phyloP scores from a whole-genome alignment of 768 basidiomycete species.

The Boletus reticulatus region DNA sequence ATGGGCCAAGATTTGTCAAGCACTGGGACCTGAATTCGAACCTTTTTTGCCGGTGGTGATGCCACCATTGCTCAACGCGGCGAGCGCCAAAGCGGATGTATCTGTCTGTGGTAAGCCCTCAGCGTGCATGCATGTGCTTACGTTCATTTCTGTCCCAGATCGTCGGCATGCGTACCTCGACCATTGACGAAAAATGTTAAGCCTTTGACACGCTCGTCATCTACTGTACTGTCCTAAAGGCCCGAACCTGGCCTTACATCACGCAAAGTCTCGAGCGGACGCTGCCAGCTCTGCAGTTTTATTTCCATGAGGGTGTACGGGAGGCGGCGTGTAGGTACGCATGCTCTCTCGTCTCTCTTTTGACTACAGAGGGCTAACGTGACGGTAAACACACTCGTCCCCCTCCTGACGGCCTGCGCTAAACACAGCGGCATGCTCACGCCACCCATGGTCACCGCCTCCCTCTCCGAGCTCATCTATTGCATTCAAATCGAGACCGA shows the following conservation, averaged over 20 bases:
- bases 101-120: conserved; percentile 56
- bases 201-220: conserved; percentile 87
- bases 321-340: conserved; percentile 73
- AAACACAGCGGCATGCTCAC: conserved; percentile 65
- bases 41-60: conserved; percentile 85
- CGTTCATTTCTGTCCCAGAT: conserved; percentile 31
- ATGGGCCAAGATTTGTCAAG: conserved; percentile 86
- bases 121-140: not conserved
- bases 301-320: conserved; percentile 84
- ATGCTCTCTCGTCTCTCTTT: too few relatives aligned
- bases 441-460: conserved; percentile 63
- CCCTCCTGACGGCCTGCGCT: conserved; percentile 66
- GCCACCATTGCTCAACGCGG: conserved; percentile 66
- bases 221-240: conserved; percentile 66
- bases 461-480: conserved; percentile 62
- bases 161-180: conserved; percentile 74
- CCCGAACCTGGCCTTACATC: conserved; percentile 70
- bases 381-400: conserved; percentile 53
- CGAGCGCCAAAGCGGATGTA: conserved; percentile 78
- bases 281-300: conserved; percentile 68
- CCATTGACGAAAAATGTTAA: conserved; percentile 84
- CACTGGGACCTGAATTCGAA: conserved; percentile 80
- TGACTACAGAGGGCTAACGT: not conserved
- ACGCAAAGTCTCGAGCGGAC: conserved; percentile 69
- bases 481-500: conserved; percentile 69